Conservation (phyloP, 2,329 filamentous ascomycete species). For the Annulohypoxylon truncatum region DNA sequence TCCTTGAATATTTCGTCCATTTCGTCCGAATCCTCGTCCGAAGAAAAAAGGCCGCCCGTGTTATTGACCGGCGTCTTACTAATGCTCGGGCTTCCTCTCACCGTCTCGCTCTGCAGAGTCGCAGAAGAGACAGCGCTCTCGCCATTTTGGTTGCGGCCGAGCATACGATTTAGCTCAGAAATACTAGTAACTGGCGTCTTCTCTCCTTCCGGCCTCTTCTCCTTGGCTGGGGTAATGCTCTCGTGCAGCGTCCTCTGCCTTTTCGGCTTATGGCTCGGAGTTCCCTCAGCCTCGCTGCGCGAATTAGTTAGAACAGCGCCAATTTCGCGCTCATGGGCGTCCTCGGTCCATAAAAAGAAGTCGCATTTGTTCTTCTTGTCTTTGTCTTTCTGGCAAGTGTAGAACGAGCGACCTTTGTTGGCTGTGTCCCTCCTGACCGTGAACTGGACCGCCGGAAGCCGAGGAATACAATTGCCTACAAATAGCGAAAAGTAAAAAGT, state of each 20-base stretch:
- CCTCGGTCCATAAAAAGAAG: slow-evolving; percentile 69
- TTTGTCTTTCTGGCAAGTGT: slow-evolving; percentile 62
- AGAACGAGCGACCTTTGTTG: slow-evolving; percentile 66
- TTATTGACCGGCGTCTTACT: not conserved
- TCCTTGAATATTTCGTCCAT: slow-evolving; percentile 19
- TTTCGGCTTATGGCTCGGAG: slow-evolving; percentile 33
- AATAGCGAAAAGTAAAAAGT: not conserved
- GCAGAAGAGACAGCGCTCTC: slow-evolving; percentile 9
- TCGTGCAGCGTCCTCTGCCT: slow-evolving; percentile 48
- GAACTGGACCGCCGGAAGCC: slow-evolving; percentile 61
- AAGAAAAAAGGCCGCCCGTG: slow-evolving; percentile 4
- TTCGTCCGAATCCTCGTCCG: slow-evolving; percentile 13
- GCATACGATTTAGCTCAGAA: slow-evolving; percentile 28
- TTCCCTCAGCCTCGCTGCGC: slow-evolving; percentile 53
- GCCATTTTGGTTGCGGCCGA: not conserved
- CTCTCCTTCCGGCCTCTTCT: slow-evolving; percentile 32
- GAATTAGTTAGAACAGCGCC: slow-evolving; percentile 58
- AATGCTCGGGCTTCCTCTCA: slow-evolving; percentile 19
- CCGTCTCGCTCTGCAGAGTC: slow-evolving; percentile 29
- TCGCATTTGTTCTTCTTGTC: slow-evolving; percentile 58
- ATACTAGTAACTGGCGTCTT: slow-evolving; percentile 37
- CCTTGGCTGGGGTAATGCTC: slow-evolving; percentile 43
- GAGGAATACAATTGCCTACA: slow-evolving; percentile 63
- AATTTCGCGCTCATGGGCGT: slow-evolving; percentile 61
- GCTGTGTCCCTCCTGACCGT: slow-evolving; percentile 61